A percentile compares a stretch with the other conserved stretches of the same genome.
phyloP scores from a whole-genome alignment of 257 asterid species.

The Petunia axillaris region DNA sequence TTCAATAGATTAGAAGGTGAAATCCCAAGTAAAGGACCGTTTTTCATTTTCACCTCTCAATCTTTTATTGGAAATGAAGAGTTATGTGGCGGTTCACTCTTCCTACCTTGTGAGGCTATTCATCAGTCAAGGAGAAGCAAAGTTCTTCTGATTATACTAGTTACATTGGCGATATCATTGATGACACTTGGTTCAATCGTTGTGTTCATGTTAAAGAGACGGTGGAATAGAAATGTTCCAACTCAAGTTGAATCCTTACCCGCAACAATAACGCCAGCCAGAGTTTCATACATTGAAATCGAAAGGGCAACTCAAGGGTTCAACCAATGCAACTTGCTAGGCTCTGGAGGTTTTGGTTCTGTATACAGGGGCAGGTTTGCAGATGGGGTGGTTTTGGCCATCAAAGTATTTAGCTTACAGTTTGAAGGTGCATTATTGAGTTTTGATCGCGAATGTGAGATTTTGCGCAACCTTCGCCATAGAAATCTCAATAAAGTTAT shows the following conservation, averaged over 20 bases:
- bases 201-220: background rate
- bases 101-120: background rate
- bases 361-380: background rate
- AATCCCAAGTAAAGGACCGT: slow-evolving; percentile 45
- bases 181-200: background rate
- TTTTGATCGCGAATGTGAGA: slow-evolving; percentile 11
- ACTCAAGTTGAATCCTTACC: background rate
- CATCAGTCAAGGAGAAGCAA: background rate
- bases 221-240: background rate
- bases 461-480: background rate
- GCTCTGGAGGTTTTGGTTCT: slow-evolving; percentile 17
- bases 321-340: background rate
- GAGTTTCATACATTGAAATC: slow-evolving; percentile 15
- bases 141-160: background rate
- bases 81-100: slow-evolving; percentile 32
- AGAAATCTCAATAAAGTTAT: slow-evolving; percentile 23
- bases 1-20: slow-evolving; percentile 42
- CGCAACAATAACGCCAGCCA: background rate
- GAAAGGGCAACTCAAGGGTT: slow-evolving; percentile 22
- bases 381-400: background rate
- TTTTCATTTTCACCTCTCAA: slow-evolving; percentile 35
- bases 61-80: slow-evolving; percentile 35
- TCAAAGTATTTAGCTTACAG: background rate
- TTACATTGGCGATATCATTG: background rate
- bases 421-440: background rate